Evolutionary conservation across 2,329 filamentous ascomycete genomes (phyloP), one percentile per base, ranked within the genome.

Genomic region (Sarocladium oryzae): DNA sequence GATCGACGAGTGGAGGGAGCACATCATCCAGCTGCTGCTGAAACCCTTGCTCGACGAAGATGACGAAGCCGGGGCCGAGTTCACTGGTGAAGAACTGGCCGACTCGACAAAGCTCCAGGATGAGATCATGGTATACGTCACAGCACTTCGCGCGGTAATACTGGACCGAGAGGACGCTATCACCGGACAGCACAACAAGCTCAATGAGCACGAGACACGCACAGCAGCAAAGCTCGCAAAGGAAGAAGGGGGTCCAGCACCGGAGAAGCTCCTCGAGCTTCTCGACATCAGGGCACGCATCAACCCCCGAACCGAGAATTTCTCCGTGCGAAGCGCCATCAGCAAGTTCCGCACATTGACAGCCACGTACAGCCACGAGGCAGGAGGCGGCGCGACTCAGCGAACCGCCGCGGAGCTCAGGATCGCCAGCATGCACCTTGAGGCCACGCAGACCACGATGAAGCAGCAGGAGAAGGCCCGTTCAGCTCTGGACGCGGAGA

Each of bases 11-110:
- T 95, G 88, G 88, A 82, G 90, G 37, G 77, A 85, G 52, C 75
- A 82, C 37, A 83, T 91, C 53, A 77, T 89, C 16, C 77, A 86
- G 51, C 78, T 92, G 18, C 74, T 96, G 9, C 69, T 87, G 10
- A 78, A 83, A 54, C 82, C 88, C 0, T 75, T 97, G 2, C 82
- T 97, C 16, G 93, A 97, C 58, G 84, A 93, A 61, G 89, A 95
- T 36, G 82, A 82, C 1, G 73, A 73, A 15, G 68, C 78, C 1
- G 73, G 72, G 15, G 68, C 78, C 9, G 89, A 95, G 53, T 78
- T 83, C 2, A 92, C 89, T 10, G 93, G 93, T 21, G 86, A 96
- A 53, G 93, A 97, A 64, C 93, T 96, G 56, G 87, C 89, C 57
- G 81, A 88, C 28, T 95, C 92, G 0, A 89, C 90, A 0, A 88